phyloP scores from a whole-genome alignment of 1,284 basidiomycete species.

The Jaminaea rosea region DNA sequence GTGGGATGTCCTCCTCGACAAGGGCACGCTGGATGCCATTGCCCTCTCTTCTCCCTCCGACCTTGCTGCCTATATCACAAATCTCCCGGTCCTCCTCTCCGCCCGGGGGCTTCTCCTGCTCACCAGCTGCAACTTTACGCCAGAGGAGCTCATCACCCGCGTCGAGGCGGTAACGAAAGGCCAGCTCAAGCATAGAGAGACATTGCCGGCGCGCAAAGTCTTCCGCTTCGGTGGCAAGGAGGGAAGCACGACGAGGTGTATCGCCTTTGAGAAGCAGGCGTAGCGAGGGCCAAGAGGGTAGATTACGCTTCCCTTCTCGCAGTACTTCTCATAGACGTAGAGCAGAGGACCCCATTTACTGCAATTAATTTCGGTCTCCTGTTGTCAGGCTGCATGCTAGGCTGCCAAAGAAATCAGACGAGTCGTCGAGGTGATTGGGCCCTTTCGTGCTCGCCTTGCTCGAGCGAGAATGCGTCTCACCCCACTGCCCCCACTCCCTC shows the following conservation, averaged over 20 bases:
- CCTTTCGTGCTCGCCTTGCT: too few species aligned
- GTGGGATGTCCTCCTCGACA: neutral
- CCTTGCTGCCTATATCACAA: neutral
- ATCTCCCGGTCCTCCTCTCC: neutral
- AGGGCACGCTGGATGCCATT: neutral
- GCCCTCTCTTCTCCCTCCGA: neutral
- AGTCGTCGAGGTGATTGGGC: too few species aligned
- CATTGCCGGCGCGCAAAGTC: neutral
- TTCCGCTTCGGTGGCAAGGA: neutral
- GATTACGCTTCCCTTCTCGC: too few species aligned
- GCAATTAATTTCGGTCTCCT: too few species aligned
- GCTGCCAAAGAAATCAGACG: too few species aligned
- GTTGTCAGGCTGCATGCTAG: too few species aligned
- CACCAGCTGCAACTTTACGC: neutral
- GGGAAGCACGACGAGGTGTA: neutral
- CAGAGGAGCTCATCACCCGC: neutral
- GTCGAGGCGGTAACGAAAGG: neutral
- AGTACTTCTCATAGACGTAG: too few species aligned
- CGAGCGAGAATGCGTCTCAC: too few species aligned
- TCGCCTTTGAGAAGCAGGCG: neutral
- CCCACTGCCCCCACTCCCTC: too few species aligned
- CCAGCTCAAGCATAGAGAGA: neutral
- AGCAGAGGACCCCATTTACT: too few species aligned
- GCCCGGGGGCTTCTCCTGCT: neutral
- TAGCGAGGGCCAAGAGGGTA: neutral